A percentile compares a stretch with the other conserved stretches of the same genome.
phyloP scores from a whole-genome alignment of 2,329 filamentous ascomycete species.

The Xylariales sp. region DNA sequence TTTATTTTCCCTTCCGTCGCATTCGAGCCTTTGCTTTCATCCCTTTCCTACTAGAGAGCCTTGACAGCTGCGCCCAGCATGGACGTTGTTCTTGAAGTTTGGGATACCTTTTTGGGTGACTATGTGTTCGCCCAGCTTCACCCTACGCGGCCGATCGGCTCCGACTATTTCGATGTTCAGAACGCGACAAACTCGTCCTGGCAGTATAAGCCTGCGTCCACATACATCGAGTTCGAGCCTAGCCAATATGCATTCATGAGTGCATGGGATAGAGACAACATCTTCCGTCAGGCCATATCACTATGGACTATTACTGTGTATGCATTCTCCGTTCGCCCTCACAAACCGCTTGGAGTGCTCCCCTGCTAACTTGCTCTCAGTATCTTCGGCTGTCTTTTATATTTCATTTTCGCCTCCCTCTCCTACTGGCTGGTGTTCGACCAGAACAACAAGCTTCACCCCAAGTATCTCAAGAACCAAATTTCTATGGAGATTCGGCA shows the following conservation, averaged over 20 bases:
- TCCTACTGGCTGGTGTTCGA: slow-evolving; percentile 94
- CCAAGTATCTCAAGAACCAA: slow-evolving; percentile 95
- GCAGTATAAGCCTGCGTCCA: slow-evolving; percentile 78
- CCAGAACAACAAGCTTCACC: slow-evolving; percentile 87
- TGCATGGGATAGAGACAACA: slow-evolving; percentile 79
- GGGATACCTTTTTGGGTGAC: slow-evolving; percentile 86
- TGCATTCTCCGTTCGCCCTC: slow-evolving; percentile 43
- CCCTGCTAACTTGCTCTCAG: slow-evolving; percentile 58
- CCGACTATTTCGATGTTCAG: slow-evolving; percentile 61
- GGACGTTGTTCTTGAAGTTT: slow-evolving; percentile 90
- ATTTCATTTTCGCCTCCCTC: slow-evolving; percentile 84
- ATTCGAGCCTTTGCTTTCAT: slow-evolving; percentile 1
- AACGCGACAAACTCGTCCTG: slow-evolving; percentile 66
- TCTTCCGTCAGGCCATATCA: slow-evolving; percentile 77
- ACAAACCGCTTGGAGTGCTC: background rate
- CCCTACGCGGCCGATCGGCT: slow-evolving; percentile 64
- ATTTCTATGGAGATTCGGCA: slow-evolving; percentile 87
- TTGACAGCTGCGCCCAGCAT: slow-evolving; percentile 62
- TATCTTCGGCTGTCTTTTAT: slow-evolving; percentile 85
- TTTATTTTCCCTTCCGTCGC: background rate
- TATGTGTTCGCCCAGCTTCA: slow-evolving; percentile 77
- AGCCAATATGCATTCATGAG: slow-evolving; percentile 83
- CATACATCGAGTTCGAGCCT: slow-evolving; percentile 76
- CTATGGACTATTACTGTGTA: slow-evolving; percentile 91
- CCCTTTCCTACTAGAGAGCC: slow-evolving; percentile 8